These are phyloP conservation scores for Retiboletus fuscus DNA, from an alignment of 1,284 basidiomycete genomes.

Conservation along the genomic window DNA sequence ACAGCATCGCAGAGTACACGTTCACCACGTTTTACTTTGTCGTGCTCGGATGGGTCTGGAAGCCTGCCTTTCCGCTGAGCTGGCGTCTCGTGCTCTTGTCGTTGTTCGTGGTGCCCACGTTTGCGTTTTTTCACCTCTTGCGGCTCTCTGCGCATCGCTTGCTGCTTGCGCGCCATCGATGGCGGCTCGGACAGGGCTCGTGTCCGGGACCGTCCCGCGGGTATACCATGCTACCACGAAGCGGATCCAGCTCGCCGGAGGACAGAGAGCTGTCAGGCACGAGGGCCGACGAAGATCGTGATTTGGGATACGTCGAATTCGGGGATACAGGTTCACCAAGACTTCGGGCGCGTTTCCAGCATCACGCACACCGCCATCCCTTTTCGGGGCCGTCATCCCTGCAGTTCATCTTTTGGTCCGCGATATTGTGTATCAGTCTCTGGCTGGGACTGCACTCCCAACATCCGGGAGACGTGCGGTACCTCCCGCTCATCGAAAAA, in stretches of 20 bases:
- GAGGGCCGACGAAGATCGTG: background rate
- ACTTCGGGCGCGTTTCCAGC: background rate
- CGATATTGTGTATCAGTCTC: constrained; percentile 19
- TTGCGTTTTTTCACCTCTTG: constrained; percentile 26
- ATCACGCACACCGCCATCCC: background rate
- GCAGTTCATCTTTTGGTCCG: constrained; percentile 28
- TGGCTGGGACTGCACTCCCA: constrained; percentile 24
- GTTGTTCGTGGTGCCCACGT: constrained; percentile 30
- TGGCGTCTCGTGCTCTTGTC: constrained; percentile 38
- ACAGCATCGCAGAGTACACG: constrained; percentile 24
- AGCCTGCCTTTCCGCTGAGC: constrained; percentile 34
- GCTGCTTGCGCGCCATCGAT: background rate
- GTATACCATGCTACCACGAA: constrained; percentile 28
- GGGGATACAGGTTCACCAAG: constrained; percentile 2
- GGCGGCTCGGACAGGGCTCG: background rate
- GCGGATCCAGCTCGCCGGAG: constrained; percentile 23
- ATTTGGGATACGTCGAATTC: background rate
- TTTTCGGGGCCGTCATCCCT: background rate
- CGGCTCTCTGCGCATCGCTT: constrained; percentile 10
- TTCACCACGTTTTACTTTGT: constrained; percentile 29
- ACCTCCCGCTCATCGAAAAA: constrained; percentile 27
- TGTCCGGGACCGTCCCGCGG: constrained; percentile 4
- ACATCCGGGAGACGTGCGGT: constrained; percentile 32
- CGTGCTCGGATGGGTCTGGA: constrained; percentile 26
- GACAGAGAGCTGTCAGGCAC: background rate